phyloP scores from a whole-genome alignment of 805 yeast genomes.

The Sugiyamaella americana region DNA sequence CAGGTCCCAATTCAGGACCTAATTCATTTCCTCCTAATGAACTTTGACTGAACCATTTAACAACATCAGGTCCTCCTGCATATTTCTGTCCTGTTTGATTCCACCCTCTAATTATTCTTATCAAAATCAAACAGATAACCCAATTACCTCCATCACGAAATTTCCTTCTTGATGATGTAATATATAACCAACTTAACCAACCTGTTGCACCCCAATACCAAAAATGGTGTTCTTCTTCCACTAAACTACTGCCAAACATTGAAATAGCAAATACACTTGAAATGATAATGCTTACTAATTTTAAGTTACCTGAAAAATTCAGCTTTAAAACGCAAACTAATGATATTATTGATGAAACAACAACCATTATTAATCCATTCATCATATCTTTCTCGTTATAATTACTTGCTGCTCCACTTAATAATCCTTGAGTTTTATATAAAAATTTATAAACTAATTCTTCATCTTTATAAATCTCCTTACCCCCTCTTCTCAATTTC shows the following conservation, averaged over 20 bases:
- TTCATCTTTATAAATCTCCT: neutral
- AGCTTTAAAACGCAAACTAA: constrained; percentile 24
- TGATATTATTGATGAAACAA: constrained; percentile 30
- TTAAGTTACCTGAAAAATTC: constrained; percentile 11
- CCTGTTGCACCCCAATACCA: constrained; percentile 80
- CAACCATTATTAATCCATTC: constrained; percentile 35
- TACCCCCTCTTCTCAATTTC: neutral
- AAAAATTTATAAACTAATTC: constrained; percentile 35
- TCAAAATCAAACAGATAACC: constrained; percentile 27
- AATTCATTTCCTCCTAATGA: neutral
- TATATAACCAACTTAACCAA: constrained; percentile 23
- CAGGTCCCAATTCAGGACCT: constrained; percentile 11
- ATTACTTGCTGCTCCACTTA: constrained; percentile 50
- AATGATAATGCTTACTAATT: constrained; percentile 23
- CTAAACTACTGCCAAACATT: constrained; percentile 79
- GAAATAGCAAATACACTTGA: constrained; percentile 43
- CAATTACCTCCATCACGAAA: constrained; percentile 21
- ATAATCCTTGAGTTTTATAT: constrained; percentile 31
- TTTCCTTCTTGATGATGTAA: constrained; percentile 18
- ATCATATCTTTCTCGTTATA: constrained; percentile 54
- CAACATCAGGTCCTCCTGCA: constrained; percentile 44
- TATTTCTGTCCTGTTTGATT: constrained; percentile 86
- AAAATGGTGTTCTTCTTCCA: constrained; percentile 92
- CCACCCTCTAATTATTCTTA: constrained; percentile 74
- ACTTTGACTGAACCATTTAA: constrained; percentile 36